phyloP scores from a whole-genome alignment of 2,329 filamentous ascomycete genomes.

The Pseudopyrenochaeta lycopersici region DNA sequence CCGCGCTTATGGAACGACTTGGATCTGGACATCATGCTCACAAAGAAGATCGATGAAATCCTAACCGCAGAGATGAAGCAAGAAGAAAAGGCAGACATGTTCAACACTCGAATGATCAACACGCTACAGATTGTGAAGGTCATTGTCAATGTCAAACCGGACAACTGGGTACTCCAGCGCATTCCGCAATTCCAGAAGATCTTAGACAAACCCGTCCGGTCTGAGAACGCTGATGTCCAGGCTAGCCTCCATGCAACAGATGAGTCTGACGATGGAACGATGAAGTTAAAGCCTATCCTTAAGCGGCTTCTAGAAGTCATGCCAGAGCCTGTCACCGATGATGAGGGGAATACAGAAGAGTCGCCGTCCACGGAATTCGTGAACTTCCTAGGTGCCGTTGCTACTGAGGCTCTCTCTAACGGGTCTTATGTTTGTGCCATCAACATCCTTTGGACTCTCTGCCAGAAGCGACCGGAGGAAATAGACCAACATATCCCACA shows the following conservation, averaged over 20 bases:
- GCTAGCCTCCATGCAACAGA: conserved; percentile 85
- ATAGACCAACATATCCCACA: conserved; percentile 89
- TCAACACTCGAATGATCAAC: conserved; percentile 89
- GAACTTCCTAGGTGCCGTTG: conserved; percentile 82
- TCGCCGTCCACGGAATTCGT: conserved; percentile 86
- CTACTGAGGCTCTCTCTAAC: conserved; percentile 84
- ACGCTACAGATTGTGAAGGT: conserved; percentile 91
- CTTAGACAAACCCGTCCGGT: conserved; percentile 86
- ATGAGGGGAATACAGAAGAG: conserved; percentile 80
- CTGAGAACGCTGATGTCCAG: conserved; percentile 90
- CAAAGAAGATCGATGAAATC: conserved; percentile 87
- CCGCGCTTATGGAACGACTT: conserved; percentile 91
- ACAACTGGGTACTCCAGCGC: conserved; percentile 89
- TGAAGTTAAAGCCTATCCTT: conserved; percentile 73
- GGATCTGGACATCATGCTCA: conserved; percentile 83
- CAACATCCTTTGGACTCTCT: conserved; percentile 92
- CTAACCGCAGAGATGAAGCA: conserved; percentile 73
- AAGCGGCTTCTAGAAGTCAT: conserved; percentile 87
- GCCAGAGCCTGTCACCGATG: conserved; percentile 82
- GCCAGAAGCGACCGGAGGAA: conserved; percentile 81
- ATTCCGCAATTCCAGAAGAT: conserved; percentile 83
- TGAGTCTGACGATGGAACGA: conserved; percentile 70
- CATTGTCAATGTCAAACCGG: conserved; percentile 83
- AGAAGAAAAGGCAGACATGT: conserved; percentile 69
- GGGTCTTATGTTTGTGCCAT: conserved; percentile 86